phyloP scores from a whole-genome alignment of 2,329 filamentous ascomycete genomes.

The Aspergillus sp. region DNA sequence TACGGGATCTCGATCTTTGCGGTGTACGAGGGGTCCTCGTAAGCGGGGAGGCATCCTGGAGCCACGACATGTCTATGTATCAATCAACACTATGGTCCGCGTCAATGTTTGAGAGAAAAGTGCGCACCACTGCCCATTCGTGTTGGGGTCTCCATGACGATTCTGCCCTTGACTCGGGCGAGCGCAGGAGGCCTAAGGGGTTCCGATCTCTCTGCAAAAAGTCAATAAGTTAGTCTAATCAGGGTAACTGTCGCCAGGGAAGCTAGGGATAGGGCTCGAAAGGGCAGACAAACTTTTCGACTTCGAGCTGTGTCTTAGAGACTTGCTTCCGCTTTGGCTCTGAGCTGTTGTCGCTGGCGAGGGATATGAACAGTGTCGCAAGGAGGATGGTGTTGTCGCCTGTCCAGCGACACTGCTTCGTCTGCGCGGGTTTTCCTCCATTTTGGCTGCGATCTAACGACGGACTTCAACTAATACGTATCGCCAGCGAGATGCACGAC shows the following conservation, averaged over 20 bases:
- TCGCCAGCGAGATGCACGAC: conserved; percentile 32
- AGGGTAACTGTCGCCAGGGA: conserved; percentile 9
- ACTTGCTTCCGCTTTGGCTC: conserved; percentile 22
- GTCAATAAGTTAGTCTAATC: conserved; percentile 23
- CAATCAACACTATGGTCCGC: conserved; percentile 16
- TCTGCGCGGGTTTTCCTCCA: conserved; percentile 32
- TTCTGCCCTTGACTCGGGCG: conserved; percentile 36
- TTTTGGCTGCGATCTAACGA: conserved; percentile 22
- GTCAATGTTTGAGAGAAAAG: neutral
- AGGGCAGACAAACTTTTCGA: conserved; percentile 28
- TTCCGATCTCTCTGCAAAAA: conserved; percentile 26
- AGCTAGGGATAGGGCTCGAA: neutral
- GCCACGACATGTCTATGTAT: conserved; percentile 34
- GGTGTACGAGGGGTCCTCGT: conserved; percentile 28
- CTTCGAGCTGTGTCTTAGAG: conserved; percentile 25
- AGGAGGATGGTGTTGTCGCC: conserved; percentile 28
- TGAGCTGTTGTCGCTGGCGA: conserved; percentile 24
- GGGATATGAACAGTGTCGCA: conserved; percentile 31
- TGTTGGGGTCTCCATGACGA: conserved; percentile 38
- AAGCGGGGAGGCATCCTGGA: conserved; percentile 35
- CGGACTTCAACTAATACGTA: conserved; percentile 27
- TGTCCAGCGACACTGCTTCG: conserved; percentile 32
- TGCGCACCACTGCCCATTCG: conserved; percentile 27
- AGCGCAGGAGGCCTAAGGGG: conserved; percentile 36
- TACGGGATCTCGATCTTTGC: conserved; percentile 30